A percentile compares a stretch with the other conserved stretches of the same genome.
phyloP scores from a whole-genome alignment of 345 rosid species.

The Jatropha curcas region DNA sequence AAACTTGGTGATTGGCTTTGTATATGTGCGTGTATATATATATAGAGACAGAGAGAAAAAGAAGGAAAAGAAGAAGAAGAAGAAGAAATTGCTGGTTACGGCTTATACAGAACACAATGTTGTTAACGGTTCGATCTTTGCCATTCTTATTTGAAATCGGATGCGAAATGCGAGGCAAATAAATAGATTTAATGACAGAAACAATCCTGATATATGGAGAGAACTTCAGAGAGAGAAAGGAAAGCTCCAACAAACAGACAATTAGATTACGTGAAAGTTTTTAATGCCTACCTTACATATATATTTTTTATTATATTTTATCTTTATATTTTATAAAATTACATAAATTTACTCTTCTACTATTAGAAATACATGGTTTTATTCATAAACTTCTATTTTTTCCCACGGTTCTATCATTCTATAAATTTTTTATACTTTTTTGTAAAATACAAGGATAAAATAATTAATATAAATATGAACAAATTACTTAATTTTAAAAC shows the following conservation, averaged over 20 bases:
- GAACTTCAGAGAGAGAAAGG: background rate
- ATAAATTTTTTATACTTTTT: too few species aligned
- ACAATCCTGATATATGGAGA: background rate
- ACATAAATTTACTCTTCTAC: too few species aligned
- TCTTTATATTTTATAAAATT: background rate
- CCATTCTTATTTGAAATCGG: too few species aligned
- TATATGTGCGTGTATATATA: too few species aligned
- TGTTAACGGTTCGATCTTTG: background rate
- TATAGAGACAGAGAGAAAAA: too few species aligned
- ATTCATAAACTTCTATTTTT: too few species aligned
- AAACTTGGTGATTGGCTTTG: background rate
- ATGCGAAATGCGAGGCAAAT: background rate
- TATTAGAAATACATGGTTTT: too few species aligned
- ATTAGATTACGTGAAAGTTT: slow-evolving; percentile 1
- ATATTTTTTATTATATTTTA: background rate
- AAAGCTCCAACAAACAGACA: background rate
- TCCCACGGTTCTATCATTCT: too few species aligned
- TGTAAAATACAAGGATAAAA: too few species aligned
- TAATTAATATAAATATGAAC: too few species aligned
- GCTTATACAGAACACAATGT: background rate
- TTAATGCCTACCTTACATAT: background rate
- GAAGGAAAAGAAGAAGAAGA: background rate
- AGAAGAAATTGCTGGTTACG: background rate
- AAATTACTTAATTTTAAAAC: too few species aligned
- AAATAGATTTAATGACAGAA: background rate